phyloP scores from a whole-genome alignment of 495 filamentous ascomycete genomes.

The Neurospora pannonica region DNA sequence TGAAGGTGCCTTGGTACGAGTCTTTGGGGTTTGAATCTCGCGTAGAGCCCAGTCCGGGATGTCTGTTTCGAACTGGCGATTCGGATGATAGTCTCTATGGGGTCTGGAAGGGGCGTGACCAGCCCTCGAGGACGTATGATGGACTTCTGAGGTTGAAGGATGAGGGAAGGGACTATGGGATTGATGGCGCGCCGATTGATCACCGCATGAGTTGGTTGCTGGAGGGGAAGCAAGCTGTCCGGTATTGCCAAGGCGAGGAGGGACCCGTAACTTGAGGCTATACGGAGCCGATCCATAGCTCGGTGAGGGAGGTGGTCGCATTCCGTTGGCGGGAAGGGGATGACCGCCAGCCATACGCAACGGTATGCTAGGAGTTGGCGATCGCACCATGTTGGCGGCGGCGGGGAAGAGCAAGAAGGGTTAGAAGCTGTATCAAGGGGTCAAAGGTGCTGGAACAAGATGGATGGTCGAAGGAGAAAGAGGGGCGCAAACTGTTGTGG shows the following conservation, averaged over 20 bases:
- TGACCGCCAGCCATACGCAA: background rate
- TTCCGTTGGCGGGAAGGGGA: background rate
- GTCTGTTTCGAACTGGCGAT: background rate
- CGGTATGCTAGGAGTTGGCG: background rate
- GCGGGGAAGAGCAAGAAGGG: background rate
- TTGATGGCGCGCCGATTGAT: background rate
- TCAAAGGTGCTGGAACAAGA: background rate
- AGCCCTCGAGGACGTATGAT: background rate
- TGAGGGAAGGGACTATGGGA: background rate
- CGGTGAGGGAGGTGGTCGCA: background rate
- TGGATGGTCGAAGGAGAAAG: background rate
- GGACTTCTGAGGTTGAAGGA: background rate
- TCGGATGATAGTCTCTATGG: background rate
- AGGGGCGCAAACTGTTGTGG: background rate
- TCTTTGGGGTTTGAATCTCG: background rate
- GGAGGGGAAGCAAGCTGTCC: background rate
- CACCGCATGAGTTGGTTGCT: background rate
- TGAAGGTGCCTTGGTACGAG: background rate
- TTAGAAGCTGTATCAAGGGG: background rate
- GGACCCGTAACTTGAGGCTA: background rate
- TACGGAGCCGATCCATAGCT: background rate
- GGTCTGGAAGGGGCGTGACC: background rate
- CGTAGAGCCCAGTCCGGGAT: background rate
- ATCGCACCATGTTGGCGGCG: background rate
- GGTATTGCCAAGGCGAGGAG: background rate